Evolutionary conservation across 129 eudicot species (phyloP).

Genomic region (Tanacetum coccineum): DNA sequence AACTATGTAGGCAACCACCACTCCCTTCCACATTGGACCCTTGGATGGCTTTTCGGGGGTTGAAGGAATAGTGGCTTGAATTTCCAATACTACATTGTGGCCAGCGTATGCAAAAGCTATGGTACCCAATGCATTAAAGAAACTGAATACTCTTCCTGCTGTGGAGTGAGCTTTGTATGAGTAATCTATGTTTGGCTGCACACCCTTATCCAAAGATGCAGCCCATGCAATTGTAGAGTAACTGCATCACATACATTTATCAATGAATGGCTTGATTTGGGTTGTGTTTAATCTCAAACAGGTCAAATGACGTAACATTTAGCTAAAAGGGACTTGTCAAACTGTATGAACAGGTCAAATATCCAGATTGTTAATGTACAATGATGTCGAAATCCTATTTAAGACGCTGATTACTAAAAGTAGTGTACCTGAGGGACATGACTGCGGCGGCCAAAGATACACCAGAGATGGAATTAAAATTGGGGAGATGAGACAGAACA

Average conservation of each 20-base stretch:
- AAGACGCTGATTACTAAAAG: too few relatives aligned
- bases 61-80: slow-evolving; percentile 64
- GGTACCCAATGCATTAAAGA: slow-evolving; percentile 32
- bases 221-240: background rate
- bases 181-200: background rate
- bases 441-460: slow-evolving; percentile 53
- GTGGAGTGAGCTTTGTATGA: background rate
- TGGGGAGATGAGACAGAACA: slow-evolving; percentile 62
- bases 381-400: too few relatives aligned
- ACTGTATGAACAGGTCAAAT: too few relatives aligned
- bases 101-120: slow-evolving; percentile 59
- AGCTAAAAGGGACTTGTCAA: too few relatives aligned
- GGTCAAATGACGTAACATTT: too few relatives aligned
- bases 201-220: background rate
- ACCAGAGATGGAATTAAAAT: slow-evolving; percentile 61
- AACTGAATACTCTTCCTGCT: background rate
- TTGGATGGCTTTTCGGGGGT: slow-evolving; percentile 52
- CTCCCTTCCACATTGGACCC: slow-evolving; percentile 64
- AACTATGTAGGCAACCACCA: slow-evolving; percentile 45
- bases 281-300: background rate
- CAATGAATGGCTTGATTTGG: background rate
- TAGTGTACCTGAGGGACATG: slow-evolving; percentile 20
- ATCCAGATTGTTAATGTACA: too few relatives aligned
- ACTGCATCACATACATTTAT: background rate
- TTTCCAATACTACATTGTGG: slow-evolving; percentile 62